Percentiles rank a stretch among this genome's conserved stretches.
These are phyloP conservation scores for Hericium alpestre DNA, from an alignment of 768 basidiomycete species.

Conservation along the genomic window DNA sequence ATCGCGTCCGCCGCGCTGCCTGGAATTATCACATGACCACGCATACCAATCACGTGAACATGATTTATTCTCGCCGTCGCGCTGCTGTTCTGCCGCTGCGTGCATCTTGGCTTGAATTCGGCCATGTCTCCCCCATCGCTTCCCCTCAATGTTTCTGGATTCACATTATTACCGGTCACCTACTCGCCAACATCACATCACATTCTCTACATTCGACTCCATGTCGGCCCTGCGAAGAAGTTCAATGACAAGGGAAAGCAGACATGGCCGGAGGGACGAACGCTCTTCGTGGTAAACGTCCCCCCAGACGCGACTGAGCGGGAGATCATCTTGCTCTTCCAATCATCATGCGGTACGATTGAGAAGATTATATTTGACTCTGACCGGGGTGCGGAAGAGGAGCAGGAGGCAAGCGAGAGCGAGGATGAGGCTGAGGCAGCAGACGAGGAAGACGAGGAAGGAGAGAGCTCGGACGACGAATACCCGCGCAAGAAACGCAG, in stretches of 20 bases:
- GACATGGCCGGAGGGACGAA: slow-evolving; percentile 45
- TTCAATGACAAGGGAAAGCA: slow-evolving; percentile 10
- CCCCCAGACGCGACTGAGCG: slow-evolving; percentile 82
- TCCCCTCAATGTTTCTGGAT: slow-evolving; percentile 29
- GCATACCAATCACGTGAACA: too few relatives aligned
- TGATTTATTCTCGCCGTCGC: neutral
- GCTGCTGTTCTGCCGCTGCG: too few relatives aligned
- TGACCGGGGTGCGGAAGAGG: slow-evolving; percentile 26
- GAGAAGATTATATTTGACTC: slow-evolving; percentile 63
- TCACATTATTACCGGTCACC: slow-evolving; percentile 34
- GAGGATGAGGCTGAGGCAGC: slow-evolving; percentile 11
- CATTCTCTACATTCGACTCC: slow-evolving; percentile 67
- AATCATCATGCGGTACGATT: slow-evolving; percentile 53
- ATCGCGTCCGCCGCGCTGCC: too few relatives aligned
- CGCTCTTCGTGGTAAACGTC: slow-evolving; percentile 81
- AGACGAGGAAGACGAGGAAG: slow-evolving; percentile 23
- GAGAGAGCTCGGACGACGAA: slow-evolving; percentile 21
- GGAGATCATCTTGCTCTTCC: slow-evolving; percentile 71
- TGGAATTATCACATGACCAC: too few relatives aligned
- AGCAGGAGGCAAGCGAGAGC: slow-evolving; percentile 23
- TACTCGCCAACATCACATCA: slow-evolving; percentile 42
- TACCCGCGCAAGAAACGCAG: slow-evolving; percentile 25
- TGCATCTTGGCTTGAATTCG: neutral
- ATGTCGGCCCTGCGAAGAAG: slow-evolving; percentile 39
- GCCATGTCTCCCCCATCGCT: neutral